phyloP scores from a whole-genome alignment of 2,329 filamentous ascomycete species.

The Neobulgaria alba region DNA sequence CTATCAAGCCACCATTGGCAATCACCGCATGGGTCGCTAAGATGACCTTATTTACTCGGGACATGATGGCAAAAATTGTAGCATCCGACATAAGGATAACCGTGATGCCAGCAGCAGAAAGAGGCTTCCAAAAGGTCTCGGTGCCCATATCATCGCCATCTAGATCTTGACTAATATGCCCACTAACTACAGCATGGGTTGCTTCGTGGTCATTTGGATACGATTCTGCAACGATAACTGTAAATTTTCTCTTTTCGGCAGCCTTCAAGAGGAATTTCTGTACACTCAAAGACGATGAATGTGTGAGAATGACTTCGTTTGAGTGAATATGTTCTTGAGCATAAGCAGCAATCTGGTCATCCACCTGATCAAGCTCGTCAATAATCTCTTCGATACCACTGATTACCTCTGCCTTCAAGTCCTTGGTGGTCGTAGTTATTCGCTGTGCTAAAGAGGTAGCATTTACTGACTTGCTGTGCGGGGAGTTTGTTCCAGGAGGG shows the following conservation, averaged over 20 bases:
- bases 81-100: conserved; percentile 80
- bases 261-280: conserved; percentile 85
- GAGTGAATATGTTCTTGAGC: conserved; percentile 89
- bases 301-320: conserved; percentile 84
- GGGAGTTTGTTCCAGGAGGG: conserved; percentile 42
- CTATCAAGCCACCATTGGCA: conserved; percentile 78
- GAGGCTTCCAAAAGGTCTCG: conserved; percentile 62
- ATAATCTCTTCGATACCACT: conserved; percentile 93
- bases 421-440: conserved; percentile 37
- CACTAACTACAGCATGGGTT: conserved; percentile 54
- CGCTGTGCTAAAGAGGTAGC: conserved; percentile 22
- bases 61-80: conserved; percentile 88
- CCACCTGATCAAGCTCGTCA: conserved; percentile 86
- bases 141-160: conserved; percentile 31
- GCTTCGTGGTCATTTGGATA: conserved; percentile 60
- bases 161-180: conserved; percentile 39
- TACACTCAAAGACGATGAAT: conserved; percentile 77
- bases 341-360: conserved; percentile 84
- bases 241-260: conserved; percentile 84
- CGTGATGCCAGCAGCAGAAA: conserved; percentile 68
- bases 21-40: conserved; percentile 80
- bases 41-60: conserved; percentile 90
- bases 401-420: conserved; percentile 82
- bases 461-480: conserved; percentile 31
- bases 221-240: conserved; percentile 72